Evolutionary conservation across 2,329 filamentous ascomycete species (phyloP).

Genomic region (Apiospora pterosperma): DNA sequence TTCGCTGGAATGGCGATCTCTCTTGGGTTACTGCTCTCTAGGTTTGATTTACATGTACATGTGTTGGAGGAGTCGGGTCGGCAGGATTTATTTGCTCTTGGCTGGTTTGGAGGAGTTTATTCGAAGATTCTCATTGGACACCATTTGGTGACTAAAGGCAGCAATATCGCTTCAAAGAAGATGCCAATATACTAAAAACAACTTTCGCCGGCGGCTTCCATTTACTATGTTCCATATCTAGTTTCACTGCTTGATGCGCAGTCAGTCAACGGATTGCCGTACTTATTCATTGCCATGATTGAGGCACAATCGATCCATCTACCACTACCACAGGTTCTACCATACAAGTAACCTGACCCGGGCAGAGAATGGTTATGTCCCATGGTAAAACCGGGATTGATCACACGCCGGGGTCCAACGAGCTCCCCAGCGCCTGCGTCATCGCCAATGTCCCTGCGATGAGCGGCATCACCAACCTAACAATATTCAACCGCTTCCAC

Average conservation of each 20-base stretch:
- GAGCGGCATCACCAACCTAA: conserved; percentile 30
- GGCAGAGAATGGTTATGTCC: too few species aligned
- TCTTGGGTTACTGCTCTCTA: too few species aligned
- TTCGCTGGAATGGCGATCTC: too few species aligned
- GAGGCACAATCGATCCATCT: too few species aligned
- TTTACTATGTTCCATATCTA: too few species aligned
- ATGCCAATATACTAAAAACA: neutral
- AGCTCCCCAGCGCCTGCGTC: conserved; percentile 20
- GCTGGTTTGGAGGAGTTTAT: neutral
- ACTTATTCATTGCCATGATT: too few species aligned
- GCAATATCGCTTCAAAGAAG: neutral
- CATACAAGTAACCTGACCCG: too few species aligned
- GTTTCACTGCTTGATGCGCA: neutral
- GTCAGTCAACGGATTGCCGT: too few species aligned
- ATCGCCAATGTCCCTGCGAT: conserved; percentile 31
- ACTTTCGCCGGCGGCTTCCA: neutral
- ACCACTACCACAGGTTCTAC: too few species aligned
- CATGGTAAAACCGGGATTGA: neutral
- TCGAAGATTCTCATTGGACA: neutral
- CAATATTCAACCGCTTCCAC: conserved; percentile 31
- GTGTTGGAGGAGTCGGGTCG: neutral
- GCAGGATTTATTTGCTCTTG: neutral
- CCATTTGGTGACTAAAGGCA: neutral
- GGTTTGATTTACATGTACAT: too few species aligned
- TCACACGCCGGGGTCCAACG: neutral